Evolutionary conservation across 2,329 filamentous ascomycete species (phyloP).

Genomic region (Nemania sp.): DNA sequence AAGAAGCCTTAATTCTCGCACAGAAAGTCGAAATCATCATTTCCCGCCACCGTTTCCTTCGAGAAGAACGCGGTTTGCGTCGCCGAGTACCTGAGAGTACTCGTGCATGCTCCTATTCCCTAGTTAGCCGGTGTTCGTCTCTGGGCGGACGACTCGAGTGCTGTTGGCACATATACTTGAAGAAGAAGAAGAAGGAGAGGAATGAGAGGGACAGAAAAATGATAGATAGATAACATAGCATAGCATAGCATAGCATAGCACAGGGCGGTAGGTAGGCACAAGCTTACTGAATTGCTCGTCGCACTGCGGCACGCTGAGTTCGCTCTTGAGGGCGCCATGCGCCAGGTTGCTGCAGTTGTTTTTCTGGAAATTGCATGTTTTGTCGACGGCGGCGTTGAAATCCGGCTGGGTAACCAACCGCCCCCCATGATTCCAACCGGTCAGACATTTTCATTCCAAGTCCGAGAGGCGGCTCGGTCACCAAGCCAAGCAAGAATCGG

Average conservation of each 20-base stretch:
- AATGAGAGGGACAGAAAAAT: background rate
- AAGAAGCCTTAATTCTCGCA: conserved; percentile 23
- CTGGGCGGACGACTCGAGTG: too few relatives aligned
- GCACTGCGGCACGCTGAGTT: conserved; percentile 49
- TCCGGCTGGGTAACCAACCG: conserved; percentile 47
- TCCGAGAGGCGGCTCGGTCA: too few relatives aligned
- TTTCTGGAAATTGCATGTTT: conserved; percentile 55
- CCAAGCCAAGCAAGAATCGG: background rate
- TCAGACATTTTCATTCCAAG: conserved; percentile 1
- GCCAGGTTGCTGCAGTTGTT: conserved; percentile 51
- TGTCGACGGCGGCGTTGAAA: conserved; percentile 48
- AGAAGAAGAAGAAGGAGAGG: too few relatives aligned
- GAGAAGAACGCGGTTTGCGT: conserved; percentile 27
- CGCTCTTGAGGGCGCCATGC: conserved; percentile 38
- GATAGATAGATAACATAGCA: background rate
- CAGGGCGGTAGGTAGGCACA: background rate
- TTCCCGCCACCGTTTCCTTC: conserved; percentile 7
- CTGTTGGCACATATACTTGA: too few relatives aligned
- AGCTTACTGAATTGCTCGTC: conserved; percentile 51
- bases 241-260: background rate
- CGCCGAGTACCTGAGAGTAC: conserved; percentile 11
- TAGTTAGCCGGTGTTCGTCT: conserved; percentile 6
- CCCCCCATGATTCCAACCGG: background rate
- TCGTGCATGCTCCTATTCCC: conserved; percentile 18
- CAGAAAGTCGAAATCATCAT: conserved; percentile 23